Conservation (phyloP, 345 rosid genomes). For the Streptanthus diversifolius region DNA sequence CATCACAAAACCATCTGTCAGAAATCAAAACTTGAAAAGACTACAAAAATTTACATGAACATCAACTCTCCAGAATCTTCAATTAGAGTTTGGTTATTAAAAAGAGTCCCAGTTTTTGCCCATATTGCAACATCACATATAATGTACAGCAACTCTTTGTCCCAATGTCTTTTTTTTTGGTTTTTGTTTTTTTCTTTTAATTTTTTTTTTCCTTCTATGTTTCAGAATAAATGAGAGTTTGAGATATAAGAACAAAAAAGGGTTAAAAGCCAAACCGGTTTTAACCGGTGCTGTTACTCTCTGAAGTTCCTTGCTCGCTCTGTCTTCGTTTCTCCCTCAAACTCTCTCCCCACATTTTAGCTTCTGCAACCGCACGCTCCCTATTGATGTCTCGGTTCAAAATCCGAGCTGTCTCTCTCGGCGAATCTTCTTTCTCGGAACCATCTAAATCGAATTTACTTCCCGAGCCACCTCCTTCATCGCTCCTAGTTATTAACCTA, state of each 20-base stretch:
- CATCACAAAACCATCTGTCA: background rate
- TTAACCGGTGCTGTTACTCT: conserved; percentile 34
- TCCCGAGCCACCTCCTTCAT: conserved; percentile 75
- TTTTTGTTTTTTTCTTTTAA: background rate
- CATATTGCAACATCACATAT: conserved; percentile 29
- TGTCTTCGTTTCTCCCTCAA: conserved; percentile 86
- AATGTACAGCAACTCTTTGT: conserved; percentile 33
- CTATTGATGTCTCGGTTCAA: conserved; percentile 73
- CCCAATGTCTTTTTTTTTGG: background rate
- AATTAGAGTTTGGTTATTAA: conserved; percentile 17
- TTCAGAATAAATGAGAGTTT: conserved; percentile 29
- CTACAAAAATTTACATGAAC: background rate
- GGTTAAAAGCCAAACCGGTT: conserved; percentile 6
- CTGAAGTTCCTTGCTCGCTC: conserved; percentile 48
- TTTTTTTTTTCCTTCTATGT: too few species aligned
- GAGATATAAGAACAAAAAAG: conserved; percentile 24
- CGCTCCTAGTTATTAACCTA: conserved; percentile 51
- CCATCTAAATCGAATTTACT: conserved; percentile 71
- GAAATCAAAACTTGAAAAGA: background rate
- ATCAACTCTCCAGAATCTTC: conserved; percentile 12
- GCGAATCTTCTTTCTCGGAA: conserved; percentile 88
- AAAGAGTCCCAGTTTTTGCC: background rate
- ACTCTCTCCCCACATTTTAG: conserved; percentile 98
- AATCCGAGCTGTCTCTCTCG: conserved; percentile 63
- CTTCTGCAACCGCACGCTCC: conserved; percentile 92